Evolutionary conservation across 495 filamentous ascomycete species (phyloP), one percentile per base, ranked within the genome.

Genomic region (Aspergillus panamensis): DNA sequence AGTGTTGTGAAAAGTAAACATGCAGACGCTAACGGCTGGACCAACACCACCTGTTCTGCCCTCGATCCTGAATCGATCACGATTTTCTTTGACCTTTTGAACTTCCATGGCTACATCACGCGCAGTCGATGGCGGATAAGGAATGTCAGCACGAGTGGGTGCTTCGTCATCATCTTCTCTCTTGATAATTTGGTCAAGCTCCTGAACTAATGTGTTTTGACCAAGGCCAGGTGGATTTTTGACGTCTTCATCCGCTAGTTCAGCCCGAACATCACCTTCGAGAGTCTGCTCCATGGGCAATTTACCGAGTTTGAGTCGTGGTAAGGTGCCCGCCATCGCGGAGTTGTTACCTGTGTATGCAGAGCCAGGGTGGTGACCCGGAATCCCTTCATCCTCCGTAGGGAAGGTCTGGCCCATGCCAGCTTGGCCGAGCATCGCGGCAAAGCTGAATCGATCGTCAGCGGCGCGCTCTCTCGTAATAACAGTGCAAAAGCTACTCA

Each of bases 1-100:
- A 7, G 90, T 96, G 69, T 98, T 97, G 75, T 98, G 95, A 64
- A 97, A 96, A 0, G 94, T 97, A 65, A 91, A 96, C 88, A 97
- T 96, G 78, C 85, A 90, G 10, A 94, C 85, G 64, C 90, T 94
- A 25, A 96, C 78, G 43, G 83, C 87, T 45, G 90, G 84, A 7
- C 90, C 90, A 49, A 89, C 79, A 29, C 91, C 91, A 39, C 89
- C 90, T 39, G 88, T 91, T 19, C 87, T 81, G 40, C 85, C 83
- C 53, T 90, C 86, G 48, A 98, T 90, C 51, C 81, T 83, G 69
- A 96, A 95, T 21, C 92, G 80, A 65, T 97, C 93, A 13, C 94
- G 85, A 63, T 92, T 88, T 67, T 98, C 94, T 56, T 89, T 89
- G n/a, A 97, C 87, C 73, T 92, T 90, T 66, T 92, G 90, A 58